Base-by-base conservation (phyloP, 331 rosid species). In the Quercus lobata region DNA sequence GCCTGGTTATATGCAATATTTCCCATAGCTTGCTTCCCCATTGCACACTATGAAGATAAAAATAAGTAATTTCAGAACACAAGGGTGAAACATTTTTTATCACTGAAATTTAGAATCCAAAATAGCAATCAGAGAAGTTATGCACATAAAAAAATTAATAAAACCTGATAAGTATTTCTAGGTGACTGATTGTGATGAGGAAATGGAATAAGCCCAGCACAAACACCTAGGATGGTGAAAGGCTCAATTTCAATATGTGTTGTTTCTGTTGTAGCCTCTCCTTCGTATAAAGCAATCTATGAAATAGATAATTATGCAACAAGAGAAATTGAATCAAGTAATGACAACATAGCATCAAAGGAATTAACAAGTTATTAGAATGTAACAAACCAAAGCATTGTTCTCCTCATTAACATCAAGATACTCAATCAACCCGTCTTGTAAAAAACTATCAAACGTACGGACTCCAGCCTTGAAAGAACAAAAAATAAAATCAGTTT, bases 21-120 rank as follows among this genome's bases (percentile, higher is more conserved):
- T 76, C 99, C 99, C 99, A 95, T 95, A 29, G 99, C 99, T 89
- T 95, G 99, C 84, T 95, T 95, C 81, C 98, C 98, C 97, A 92
- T 95, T 15, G 97, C 97, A 76, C 98, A 95, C 97, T 94, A 69
- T 79, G 61, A 57, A 66, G 37, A 76, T 37, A 75, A 80, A 80
- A 57, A 76, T 12, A 69, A 72, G 57, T 27, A 41, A 74, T 65
- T 53, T 81, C 60, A 86, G 78, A 71, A 21, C 7, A 54, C 54
- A 12, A 55, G 72, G 44, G 61, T 57, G 61, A 70, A 78, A 79
- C n/a, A 7, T 29, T 65, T 14, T 34, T 80, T 0, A 41, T 30
- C 58, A 75, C 71, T 53, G n/a, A 80, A 22, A 46, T 46, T 30
- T 49, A 65, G 73, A 12, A 78, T 60, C 55, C 35, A 63, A 63